A percentile compares a stretch with the other conserved stretches of the same genome.
Evolutionary conservation across 805 yeast species (phyloP).

Genomic region (Candida tammaniensis): DNA sequence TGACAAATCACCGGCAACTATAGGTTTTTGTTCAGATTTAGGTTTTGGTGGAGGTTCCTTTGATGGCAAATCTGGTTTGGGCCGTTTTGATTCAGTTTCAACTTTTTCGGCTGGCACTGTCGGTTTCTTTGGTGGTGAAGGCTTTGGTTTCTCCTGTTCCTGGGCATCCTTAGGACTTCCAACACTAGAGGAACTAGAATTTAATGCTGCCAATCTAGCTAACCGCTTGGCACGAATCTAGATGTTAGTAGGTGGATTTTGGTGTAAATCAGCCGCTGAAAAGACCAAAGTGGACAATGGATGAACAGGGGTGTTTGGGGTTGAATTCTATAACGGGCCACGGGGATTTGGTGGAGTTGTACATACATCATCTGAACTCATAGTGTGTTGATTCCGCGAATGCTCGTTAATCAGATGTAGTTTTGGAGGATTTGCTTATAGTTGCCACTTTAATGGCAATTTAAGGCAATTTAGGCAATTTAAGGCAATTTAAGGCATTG

Average conservation of each 20-base stretch:
- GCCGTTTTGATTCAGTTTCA: constrained; percentile 1
- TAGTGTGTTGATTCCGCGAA: constrained; percentile 3
- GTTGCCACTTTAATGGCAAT: no score
- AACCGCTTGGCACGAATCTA: constrained; percentile 52
- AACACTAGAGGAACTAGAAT: neutral
- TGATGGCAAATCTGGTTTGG: neutral
- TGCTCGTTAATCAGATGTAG: neutral
- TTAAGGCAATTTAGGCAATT: no score
- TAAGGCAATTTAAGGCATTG: no score
- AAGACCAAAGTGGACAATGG: no score
- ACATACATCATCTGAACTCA: constrained; percentile 17
- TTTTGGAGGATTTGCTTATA: no score
- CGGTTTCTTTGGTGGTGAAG: neutral
- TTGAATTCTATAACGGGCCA: neutral
- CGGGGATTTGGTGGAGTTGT: neutral
- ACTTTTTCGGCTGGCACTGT: neutral
- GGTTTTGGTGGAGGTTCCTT: neutral
- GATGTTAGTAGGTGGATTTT: constrained; percentile 14
- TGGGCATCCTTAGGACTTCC: neutral
- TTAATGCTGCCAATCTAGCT: constrained; percentile 42
- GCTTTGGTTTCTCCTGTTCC: neutral
- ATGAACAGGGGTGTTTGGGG: no score
- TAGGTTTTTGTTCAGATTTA: neutral
- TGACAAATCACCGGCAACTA: constrained; percentile 19
- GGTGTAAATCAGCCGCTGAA: neutral